phyloP scores from a whole-genome alignment of 352 stramenopile genomes.

The Globisporangium mamillatum region DNA sequence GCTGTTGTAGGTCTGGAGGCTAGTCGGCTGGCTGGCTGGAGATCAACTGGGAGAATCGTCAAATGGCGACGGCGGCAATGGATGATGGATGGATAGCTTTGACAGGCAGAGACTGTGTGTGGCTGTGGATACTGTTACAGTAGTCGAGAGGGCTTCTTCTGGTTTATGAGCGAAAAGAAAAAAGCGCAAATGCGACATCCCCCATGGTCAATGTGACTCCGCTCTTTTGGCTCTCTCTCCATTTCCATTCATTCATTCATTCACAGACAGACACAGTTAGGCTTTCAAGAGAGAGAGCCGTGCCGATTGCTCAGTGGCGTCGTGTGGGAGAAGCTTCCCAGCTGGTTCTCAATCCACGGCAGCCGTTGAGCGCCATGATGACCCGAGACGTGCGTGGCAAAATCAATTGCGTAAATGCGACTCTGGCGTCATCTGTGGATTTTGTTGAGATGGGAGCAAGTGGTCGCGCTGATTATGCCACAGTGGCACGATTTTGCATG shows the following conservation, averaged over 20 bases:
- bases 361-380: not conserved
- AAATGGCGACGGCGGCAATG: not conserved
- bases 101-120: not conserved
- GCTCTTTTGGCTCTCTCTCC: not conserved
- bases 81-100: not conserved
- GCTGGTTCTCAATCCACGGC: not conserved
- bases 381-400: not conserved
- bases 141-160: not conserved
- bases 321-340: not conserved
- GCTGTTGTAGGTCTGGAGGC: not conserved
- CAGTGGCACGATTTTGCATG: not conserved
- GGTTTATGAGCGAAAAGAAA: not conserved
- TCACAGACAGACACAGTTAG: not conserved
- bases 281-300: not conserved
- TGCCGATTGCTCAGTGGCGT: not conserved
- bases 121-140: not conserved
- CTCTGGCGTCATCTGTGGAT: not conserved
- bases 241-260: not conserved
- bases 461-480: not conserved
- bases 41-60: not conserved
- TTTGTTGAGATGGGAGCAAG: not conserved
- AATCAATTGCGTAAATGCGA: not conserved
- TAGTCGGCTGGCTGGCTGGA: not conserved
- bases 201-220: not conserved
- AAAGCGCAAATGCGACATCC: conserved; percentile 1